phyloP scores from a whole-genome alignment of 805 yeast genomes.

The Candida tallmaniae region DNA sequence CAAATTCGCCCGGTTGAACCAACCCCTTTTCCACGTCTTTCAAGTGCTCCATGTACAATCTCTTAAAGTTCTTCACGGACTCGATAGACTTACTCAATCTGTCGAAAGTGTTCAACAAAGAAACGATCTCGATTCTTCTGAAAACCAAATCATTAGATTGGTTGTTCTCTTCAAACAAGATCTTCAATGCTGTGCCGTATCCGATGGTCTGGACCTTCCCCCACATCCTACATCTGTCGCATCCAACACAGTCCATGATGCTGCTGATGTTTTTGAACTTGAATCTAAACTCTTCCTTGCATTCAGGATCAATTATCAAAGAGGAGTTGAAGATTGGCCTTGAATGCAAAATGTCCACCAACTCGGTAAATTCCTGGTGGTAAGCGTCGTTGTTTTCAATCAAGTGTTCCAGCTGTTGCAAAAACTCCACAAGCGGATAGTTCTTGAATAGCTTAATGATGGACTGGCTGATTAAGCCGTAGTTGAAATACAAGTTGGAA shows the following conservation, averaged over 20 bases:
- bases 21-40: conserved; percentile 36
- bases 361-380: conserved; percentile 15
- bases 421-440: conserved; percentile 14
- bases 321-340: conserved; percentile 44
- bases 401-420: conserved; percentile 34
- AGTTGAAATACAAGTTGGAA: conserved; percentile 86
- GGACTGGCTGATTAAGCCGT: conserved; percentile 80
- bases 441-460: conserved; percentile 52
- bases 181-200: conserved; percentile 92
- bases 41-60: conserved; percentile 42
- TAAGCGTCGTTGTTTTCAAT: conserved; percentile 43
- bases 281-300: conserved; percentile 81
- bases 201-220: conserved; percentile 97
- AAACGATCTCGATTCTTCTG: conserved; percentile 80
- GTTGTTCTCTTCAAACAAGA: conserved; percentile 70
- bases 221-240: conserved; percentile 97
- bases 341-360: conserved; percentile 22
- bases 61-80: conserved; percentile 68
- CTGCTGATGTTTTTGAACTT: conserved; percentile 87
- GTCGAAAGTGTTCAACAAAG: conserved; percentile 88
- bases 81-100: conserved; percentile 80
- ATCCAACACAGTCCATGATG: conserved; percentile 97
- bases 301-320: conserved; percentile 42
- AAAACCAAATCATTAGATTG: conserved; percentile 52
- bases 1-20: conserved; percentile 39